Conservation (phyloP, 139 green algal species). For the Closterium sp. region DNA sequence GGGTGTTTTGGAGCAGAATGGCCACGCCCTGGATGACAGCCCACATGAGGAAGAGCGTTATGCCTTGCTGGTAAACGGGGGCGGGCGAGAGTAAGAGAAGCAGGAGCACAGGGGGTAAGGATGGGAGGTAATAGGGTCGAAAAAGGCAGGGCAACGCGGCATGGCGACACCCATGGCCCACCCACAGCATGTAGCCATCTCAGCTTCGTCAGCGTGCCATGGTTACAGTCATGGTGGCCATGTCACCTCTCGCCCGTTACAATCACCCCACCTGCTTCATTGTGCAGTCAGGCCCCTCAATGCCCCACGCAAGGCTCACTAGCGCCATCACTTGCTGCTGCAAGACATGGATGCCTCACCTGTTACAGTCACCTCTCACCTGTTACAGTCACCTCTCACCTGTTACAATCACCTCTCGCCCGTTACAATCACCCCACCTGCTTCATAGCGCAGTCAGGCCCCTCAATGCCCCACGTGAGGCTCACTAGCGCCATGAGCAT, state of each 20-base stretch:
- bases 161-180: conserved; percentile 44
- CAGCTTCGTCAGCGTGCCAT: too few species aligned
- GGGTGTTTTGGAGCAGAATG: conserved; percentile 49
- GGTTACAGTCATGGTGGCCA: too few species aligned
- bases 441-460: background rate
- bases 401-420: background rate
- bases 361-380: conserved; percentile 28
- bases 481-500: conserved; percentile 37
- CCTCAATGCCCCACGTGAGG: background rate
- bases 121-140: too few species aligned
- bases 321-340: conserved; percentile 32
- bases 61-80: too few species aligned
- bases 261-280: too few species aligned
- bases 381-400: background rate
- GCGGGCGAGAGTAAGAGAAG: too few species aligned
- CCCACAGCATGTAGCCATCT: too few species aligned
- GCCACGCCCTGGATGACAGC: conserved; percentile 45
- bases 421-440: background rate
- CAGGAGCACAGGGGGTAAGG: too few species aligned
- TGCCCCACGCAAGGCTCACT: conserved; percentile 26
- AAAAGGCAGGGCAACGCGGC: too few species aligned
- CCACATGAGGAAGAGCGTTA: conserved; percentile 47
- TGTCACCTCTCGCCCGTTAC: too few species aligned
- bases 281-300: conserved; percentile 15
- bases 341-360: conserved; percentile 47